A percentile compares a stretch with the other conserved stretches of the same genome.
Evolutionary conservation across 2,329 filamentous ascomycete species (phyloP).

Genomic region (Amauroascus verrucosus): DNA sequence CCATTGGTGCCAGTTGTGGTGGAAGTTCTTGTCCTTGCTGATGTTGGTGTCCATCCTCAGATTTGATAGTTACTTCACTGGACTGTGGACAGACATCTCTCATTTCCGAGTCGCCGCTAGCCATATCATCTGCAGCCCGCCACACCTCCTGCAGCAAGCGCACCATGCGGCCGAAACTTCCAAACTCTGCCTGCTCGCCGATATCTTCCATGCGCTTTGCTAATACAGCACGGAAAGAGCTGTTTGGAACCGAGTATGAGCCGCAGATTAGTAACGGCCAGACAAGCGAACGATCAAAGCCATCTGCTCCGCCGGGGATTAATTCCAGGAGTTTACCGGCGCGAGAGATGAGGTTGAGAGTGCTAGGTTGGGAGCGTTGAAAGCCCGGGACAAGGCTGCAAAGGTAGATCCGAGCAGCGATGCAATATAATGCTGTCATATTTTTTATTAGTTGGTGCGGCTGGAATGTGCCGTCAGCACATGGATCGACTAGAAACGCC

Average conservation of each 20-base stretch:
- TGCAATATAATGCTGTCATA: conserved; percentile 81
- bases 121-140: conserved; percentile 55
- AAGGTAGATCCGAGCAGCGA: conserved; percentile 91
- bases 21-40: not conserved
- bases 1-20: not conserved
- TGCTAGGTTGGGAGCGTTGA: conserved; percentile 62
- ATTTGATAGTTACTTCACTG: not conserved
- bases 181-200: conserved; percentile 65
- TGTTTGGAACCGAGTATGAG: conserved; percentile 60
- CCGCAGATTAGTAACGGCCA: conserved; percentile 91
- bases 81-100: conserved; percentile 18
- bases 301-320: conserved; percentile 69
- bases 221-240: conserved; percentile 68
- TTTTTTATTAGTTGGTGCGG: conserved; percentile 77
- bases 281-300: conserved; percentile 80
- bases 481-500: conserved; percentile 51
- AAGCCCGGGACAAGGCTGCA: conserved; percentile 89
- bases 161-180: conserved; percentile 75
- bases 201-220: conserved; percentile 63
- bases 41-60: not conserved
- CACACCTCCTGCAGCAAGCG: conserved; percentile 74
- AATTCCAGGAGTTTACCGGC: conserved; percentile 65
- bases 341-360: conserved; percentile 65
- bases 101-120: not conserved
- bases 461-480: conserved; percentile 56